Conservation (phyloP, 768 basidiomycete genomes). For the Boletus tylopilopsis region DNA sequence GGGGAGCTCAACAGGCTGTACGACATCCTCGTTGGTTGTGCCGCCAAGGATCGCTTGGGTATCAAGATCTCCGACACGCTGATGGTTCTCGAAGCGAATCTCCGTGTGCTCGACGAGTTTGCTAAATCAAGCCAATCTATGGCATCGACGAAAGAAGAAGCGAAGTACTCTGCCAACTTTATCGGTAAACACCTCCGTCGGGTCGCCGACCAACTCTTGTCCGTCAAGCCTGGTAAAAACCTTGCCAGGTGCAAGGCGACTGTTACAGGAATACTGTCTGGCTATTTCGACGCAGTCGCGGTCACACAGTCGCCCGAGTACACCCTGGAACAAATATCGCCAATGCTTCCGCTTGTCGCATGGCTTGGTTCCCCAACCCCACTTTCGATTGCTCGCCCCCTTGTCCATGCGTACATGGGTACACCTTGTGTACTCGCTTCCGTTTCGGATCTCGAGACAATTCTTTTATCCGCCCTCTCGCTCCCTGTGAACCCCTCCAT, state of each 20-base stretch:
- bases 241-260: slow-evolving; percentile 16
- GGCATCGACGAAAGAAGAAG: slow-evolving; percentile 3
- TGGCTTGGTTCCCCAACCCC: slow-evolving; percentile 33
- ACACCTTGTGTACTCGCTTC: slow-evolving; percentile 33
- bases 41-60: slow-evolving; percentile 32
- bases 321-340: slow-evolving; percentile 7
- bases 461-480: slow-evolving; percentile 40
- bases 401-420: slow-evolving; percentile 46
- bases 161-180: slow-evolving; percentile 21
- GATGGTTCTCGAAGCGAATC: slow-evolving; percentile 43
- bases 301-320: not conserved
- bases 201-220: slow-evolving; percentile 2
- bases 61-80: slow-evolving; percentile 38
- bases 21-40: slow-evolving; percentile 34
- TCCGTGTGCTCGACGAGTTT: slow-evolving; percentile 29
- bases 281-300: slow-evolving; percentile 15
- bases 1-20: slow-evolving; percentile 57
- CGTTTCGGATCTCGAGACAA: slow-evolving; percentile 40
- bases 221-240: slow-evolving; percentile 12
- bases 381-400: slow-evolving; percentile 34
- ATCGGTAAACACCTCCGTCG: slow-evolving; percentile 19
- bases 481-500: slow-evolving; percentile 18
- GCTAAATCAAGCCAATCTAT: not conserved
- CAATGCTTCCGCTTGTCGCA: slow-evolving; percentile 29
- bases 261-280: slow-evolving; percentile 14